Conservation (phyloP, 106 monocot genomes). For the Alisma plantagoaquatica region DNA sequence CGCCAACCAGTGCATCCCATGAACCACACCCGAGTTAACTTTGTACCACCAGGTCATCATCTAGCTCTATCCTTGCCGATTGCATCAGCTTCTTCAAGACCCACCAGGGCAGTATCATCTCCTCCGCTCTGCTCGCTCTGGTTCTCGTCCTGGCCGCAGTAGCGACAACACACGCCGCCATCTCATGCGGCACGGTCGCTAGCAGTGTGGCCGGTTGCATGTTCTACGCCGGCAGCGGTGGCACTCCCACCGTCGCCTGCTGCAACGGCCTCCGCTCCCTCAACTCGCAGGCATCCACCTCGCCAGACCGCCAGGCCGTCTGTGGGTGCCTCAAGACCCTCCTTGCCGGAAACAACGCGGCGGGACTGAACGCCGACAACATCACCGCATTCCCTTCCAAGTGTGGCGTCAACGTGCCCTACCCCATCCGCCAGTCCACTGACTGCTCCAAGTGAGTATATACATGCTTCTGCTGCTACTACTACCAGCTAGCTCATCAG, state of each 20-base stretch:
- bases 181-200: not conserved
- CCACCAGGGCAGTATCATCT: too few species aligned
- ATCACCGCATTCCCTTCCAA: slow-evolving; percentile 9
- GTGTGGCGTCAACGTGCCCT: slow-evolving; percentile 23
- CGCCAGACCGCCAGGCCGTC: slow-evolving; percentile 16
- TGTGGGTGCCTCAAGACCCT: slow-evolving; percentile 25
- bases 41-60: too few species aligned
- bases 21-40: too few species aligned
- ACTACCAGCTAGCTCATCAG: too few species aligned
- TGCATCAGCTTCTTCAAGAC: too few species aligned
- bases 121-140: not conserved
- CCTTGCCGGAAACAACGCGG: not conserved
- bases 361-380: slow-evolving; percentile 6
- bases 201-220: not conserved
- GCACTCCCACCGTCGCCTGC: slow-evolving; percentile 3
- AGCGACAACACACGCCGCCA: not conserved
- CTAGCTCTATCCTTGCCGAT: too few species aligned
- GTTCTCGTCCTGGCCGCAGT: not conserved
- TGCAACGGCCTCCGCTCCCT: slow-evolving; percentile 19
- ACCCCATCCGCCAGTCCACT: slow-evolving; percentile 17
- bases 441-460: slow-evolving; percentile 33
- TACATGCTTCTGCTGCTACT: too few species aligned
- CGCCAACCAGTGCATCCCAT: too few species aligned
- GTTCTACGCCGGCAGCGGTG: not conserved
- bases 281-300: slow-evolving; percentile 12